A percentile compares a stretch with the other conserved stretches of the same genome.
Conservation (phyloP, 2,329 filamentous ascomycete genomes). For the Macrophomina phaseolina region DNA sequence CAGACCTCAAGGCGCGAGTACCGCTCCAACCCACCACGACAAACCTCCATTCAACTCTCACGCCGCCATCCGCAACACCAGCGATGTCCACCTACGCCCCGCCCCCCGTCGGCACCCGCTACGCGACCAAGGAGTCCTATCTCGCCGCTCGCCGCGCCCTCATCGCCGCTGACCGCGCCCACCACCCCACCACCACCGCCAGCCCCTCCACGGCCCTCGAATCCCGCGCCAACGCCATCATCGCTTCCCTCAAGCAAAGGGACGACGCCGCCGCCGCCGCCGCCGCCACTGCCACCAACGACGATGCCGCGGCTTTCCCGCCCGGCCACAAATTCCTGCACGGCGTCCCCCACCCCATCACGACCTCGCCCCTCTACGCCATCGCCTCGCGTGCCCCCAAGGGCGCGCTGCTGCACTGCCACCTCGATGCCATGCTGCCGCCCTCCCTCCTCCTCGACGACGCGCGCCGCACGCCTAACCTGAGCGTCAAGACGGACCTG, state of each 20-base stretch:
- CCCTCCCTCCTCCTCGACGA: conserved; percentile 4
- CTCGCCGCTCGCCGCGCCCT: conserved; percentile 8
- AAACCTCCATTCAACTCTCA: conserved; percentile 30
- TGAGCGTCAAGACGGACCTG: neutral
- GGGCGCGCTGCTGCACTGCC: conserved; percentile 17
- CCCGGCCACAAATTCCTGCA: conserved; percentile 14
- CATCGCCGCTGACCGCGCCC: conserved; percentile 12
- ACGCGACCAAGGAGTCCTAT: neutral
- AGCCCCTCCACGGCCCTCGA: neutral
- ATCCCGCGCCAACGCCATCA: neutral
- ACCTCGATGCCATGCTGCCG: conserved; percentile 20
- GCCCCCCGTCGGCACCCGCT: conserved; percentile 5
- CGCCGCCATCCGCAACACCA: neutral
- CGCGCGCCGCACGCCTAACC: neutral
- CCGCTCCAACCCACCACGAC: neutral
- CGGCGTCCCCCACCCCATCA: conserved; percentile 4
- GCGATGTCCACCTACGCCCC: neutral
- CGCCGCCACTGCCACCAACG: neutral
- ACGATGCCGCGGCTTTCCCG: neutral
- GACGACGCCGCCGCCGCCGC: neutral
- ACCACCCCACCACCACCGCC: neutral
- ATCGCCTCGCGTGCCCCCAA: neutral
- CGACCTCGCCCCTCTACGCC: neutral
- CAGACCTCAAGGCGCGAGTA: no score
- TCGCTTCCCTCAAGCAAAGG: neutral